Evolutionary conservation across 2,329 filamentous ascomycete genomes (phyloP), one percentile per base, ranked within the genome.

Genomic region (Chaetomiaceae sp.): DNA sequence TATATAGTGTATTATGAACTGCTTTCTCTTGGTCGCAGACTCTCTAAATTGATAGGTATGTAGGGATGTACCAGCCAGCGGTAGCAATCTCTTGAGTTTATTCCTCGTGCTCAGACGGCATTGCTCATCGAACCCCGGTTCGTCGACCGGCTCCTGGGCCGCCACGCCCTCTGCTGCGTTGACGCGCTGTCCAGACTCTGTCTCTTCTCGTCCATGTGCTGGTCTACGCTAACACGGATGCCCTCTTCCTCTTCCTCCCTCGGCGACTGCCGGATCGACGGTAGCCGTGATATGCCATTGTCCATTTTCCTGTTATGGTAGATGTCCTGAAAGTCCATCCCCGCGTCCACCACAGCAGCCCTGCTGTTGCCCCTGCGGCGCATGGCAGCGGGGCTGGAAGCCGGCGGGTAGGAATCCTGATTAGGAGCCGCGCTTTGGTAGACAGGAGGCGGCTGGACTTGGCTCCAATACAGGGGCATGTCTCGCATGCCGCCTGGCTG

Each of bases 401-500:
- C 27, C 9, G 48, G 29, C n/a, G 51, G 52, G 20, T 43, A 30
- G 5, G 23, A 3, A 6, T 30, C 42, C 25, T 44, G 14, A 8
- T 21, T 13, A 11, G 27, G 33, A 16, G 43, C 14, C 7, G 48
- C 11, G 36, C 27, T 53, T 43, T 47, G 51, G 13, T 57, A 52
- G 1, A 18, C 42, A 0, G 51, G 51, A 2, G 61, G 58, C 18
- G 56, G 53, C 25, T 54, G 55, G 10, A 73, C 54, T 29, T 68
- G 69, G n/a, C 66, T 58, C 58, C 71, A 72, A 59, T 73, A 89
- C 58, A 89, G 76, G 0, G 87, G 87, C 66, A 82, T 83, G 43
- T 82, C 81, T 53, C 80, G 73, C 61, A 80, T 82, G 55, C 84
- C 81, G 55, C 87, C 85, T 48, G 86, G 84, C 70, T 80, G 81